Base-by-base conservation (phyloP, 768 basidiomycete genomes). In the Gymnopilus junonius region DNA sequence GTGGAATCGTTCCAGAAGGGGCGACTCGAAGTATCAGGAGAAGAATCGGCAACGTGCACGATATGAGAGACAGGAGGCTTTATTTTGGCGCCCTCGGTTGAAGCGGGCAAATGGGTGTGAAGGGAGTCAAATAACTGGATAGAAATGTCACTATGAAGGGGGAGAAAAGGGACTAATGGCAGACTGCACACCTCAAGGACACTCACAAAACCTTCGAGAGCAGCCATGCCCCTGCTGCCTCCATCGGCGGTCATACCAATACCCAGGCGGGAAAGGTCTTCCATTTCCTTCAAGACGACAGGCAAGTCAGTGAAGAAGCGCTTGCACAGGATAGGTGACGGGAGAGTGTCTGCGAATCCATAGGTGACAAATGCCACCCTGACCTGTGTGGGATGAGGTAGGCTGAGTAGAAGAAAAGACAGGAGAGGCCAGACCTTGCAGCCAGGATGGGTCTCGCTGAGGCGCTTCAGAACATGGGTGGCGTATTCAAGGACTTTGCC, bases 151-250 rank as follows among this genome's bases (percentile, higher is more conserved):
- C n/a, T 31, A 57, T n/a, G 45, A 20, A 25, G 34, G n/a, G n/a
- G n/a, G n/a, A n/a, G 21, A 58, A 21, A 4, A 60, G 21, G 51
- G 17, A 32, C 53, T 45, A 14, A 21, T 15, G 25, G 2, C 20
- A 39, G 4, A 32, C 12, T 29, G 39, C 77, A 58, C 57, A 91
- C 90, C 81, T 92, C 90, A 23, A 92, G 74, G 32, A 86, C 87
- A 17, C 90, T 87, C 14, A 89, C 87, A 12, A 91, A 72, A 8
- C 87, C 91, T 61, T 93, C 91, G 7, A 93, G 75, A 4, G 87
- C 87, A 27, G 89, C 87, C 83, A 91, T 82, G 1, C 90, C 90
- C 60, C 69, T 73, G 29, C 72, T 72, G 1, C 80, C 81, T 6
- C 83, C 83, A 8, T 80, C 80, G 46, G 78, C 80, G 1, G 85